These are phyloP conservation scores for Apiosordaria backusii DNA, from an alignment of 495 filamentous ascomycete genomes.

Conservation along the genomic window DNA sequence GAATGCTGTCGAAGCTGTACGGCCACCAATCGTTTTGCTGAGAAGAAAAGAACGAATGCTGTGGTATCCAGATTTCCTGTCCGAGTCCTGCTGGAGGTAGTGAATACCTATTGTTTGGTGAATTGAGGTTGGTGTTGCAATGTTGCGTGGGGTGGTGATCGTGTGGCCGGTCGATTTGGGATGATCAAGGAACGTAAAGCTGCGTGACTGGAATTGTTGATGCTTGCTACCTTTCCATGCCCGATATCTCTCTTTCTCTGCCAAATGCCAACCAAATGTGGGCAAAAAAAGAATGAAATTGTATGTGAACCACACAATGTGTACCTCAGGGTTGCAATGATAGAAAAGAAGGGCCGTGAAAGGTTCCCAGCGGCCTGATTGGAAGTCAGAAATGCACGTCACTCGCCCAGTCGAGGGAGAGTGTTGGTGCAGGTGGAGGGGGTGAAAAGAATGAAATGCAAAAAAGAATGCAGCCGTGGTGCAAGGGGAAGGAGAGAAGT, in stretches of 20 bases:
- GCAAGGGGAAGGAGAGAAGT: neutral
- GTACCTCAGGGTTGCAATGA: neutral
- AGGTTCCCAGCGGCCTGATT: neutral
- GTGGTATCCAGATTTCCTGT: neutral
- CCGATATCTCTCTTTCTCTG: neutral
- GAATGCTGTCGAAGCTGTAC: neutral
- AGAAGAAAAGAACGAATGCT: neutral
- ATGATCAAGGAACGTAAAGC: neutral
- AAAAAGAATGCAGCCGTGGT: neutral
- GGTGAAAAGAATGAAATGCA: neutral
- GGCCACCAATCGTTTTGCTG: neutral
- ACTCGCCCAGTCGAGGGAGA: neutral
- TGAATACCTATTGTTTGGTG: neutral
- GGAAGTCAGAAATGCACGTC: too few relatives aligned
- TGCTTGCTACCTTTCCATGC: neutral
- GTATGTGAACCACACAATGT: neutral
- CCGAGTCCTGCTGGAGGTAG: neutral
- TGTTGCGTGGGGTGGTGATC: neutral
- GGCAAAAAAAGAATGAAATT: conserved; percentile 6
- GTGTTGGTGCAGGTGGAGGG: neutral
- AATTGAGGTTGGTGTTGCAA: neutral
- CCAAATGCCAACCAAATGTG: neutral
- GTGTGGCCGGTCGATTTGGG: too few relatives aligned
- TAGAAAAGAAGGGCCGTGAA: conserved; percentile 1
- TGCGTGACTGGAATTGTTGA: neutral